Evolutionary conservation across 768 basidiomycete species (phyloP).

Genomic region (Rhizopogon rudus): DNA sequence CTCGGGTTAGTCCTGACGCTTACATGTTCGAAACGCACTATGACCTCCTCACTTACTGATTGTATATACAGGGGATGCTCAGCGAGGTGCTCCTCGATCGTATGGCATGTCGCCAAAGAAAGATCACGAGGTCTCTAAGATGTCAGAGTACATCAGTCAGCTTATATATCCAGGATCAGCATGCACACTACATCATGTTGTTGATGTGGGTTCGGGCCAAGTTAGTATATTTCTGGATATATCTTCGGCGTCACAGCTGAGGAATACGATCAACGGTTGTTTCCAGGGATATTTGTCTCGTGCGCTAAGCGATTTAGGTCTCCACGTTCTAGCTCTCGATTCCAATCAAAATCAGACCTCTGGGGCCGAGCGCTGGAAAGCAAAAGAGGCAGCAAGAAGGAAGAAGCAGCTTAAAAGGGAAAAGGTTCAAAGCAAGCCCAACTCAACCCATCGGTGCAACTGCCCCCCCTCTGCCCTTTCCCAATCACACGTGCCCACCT

Average conservation of each 20-base stretch:
- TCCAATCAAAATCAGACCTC: constrained; percentile 50
- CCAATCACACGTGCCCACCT: neutral
- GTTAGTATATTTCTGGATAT: constrained; percentile 25
- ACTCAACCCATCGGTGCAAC: neutral
- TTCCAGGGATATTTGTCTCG: constrained; percentile 62
- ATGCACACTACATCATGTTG: constrained; percentile 37
- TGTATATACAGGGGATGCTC: constrained; percentile 4
- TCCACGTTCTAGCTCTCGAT: constrained; percentile 65
- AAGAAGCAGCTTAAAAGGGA: constrained; percentile 7
- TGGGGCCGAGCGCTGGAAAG: constrained; percentile 49
- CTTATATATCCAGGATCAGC: constrained; percentile 25
- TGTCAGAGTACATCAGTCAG: constrained; percentile 48
- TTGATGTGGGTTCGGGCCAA: constrained; percentile 75
- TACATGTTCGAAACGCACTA: neutral
- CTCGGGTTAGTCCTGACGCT: constrained; percentile 6
- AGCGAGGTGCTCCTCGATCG: constrained; percentile 3
- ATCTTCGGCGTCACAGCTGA: neutral
- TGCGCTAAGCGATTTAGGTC: constrained; percentile 27
- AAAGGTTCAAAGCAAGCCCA: neutral
- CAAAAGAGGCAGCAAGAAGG: constrained; percentile 16
- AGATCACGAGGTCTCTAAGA: constrained; percentile 62
- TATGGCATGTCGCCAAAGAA: constrained; percentile 76
- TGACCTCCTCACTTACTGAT: neutral
- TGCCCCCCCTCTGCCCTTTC: neutral
- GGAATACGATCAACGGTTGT: neutral